Conservation (phyloP, 805 yeast species). For the Martiniozyma abietophila region DNA sequence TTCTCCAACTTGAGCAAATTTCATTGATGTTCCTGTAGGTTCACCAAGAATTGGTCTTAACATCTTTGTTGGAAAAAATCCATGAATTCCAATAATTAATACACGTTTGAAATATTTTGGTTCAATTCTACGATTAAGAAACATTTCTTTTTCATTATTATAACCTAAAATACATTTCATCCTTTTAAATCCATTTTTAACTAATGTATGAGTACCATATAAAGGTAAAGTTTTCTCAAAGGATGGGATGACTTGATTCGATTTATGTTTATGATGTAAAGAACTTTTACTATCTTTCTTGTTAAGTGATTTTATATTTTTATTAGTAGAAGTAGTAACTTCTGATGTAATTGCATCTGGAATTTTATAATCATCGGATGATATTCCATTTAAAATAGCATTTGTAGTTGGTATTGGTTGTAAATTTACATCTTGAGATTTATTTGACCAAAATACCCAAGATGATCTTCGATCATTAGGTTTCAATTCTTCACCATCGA, state of each 20-base stretch:
- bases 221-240: conserved; percentile 22
- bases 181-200: conserved; percentile 12
- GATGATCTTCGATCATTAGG: conserved; percentile 16
- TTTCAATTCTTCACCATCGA: conserved; percentile 8
- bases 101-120: conserved; percentile 40
- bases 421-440: background rate
- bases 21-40: conserved; percentile 91
- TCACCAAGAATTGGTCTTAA: conserved; percentile 84
- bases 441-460: conserved; percentile 24
- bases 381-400: background rate
- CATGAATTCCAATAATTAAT: conserved; percentile 88
- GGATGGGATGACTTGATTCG: conserved; percentile 23
- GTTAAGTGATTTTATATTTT: background rate
- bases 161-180: conserved; percentile 15
- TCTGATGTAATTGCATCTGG: conserved; percentile 11
- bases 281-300: too few relatives aligned
- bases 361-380: background rate
- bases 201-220: conserved; percentile 9
- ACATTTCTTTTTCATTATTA: conserved; percentile 8
- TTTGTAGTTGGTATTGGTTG: conserved; percentile 2
- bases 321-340: conserved; percentile 3
- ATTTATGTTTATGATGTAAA: conserved; percentile 2
- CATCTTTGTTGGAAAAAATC: conserved; percentile 86
- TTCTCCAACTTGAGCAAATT: conserved; percentile 88
- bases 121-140: conserved; percentile 15